Evolutionary conservation across 75 land plant species (phyloP).

Genomic region (Selaginella tamariscina): DNA sequence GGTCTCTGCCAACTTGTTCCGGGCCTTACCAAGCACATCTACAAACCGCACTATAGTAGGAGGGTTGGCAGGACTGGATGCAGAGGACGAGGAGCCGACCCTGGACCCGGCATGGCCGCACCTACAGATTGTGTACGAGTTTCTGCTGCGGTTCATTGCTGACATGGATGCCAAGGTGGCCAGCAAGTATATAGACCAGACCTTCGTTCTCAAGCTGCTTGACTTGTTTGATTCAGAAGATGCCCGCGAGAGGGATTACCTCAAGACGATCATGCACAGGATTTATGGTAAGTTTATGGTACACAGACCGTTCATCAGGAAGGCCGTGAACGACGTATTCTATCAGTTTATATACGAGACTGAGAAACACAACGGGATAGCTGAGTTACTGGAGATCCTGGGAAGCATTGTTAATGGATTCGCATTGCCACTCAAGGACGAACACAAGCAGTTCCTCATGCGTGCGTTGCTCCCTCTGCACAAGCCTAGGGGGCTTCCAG

Average conservation of each 20-base stretch:
- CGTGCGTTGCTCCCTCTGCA: constrained; percentile 50
- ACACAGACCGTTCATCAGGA: constrained; percentile 46
- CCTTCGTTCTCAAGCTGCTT: constrained; percentile 32
- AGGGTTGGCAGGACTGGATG: constrained; percentile 22
- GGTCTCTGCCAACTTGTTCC: constrained; percentile 26
- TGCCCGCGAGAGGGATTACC: constrained; percentile 36
- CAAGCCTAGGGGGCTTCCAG: constrained; percentile 33
- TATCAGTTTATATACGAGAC: constrained; percentile 28
- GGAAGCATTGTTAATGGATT: constrained; percentile 63
- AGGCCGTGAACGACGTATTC: constrained; percentile 39
- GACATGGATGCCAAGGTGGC: constrained; percentile 34
- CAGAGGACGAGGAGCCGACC: constrained; percentile 19
- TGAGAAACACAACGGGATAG: constrained; percentile 43
- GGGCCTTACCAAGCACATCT: constrained; percentile 26
- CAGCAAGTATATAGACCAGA: constrained; percentile 17
- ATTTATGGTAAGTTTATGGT: constrained; percentile 41
- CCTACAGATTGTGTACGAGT: constrained; percentile 43
- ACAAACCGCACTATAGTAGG: neutral
- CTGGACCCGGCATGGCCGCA: constrained; percentile 39
- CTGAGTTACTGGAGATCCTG: constrained; percentile 49
- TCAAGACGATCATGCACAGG: constrained; percentile 42
- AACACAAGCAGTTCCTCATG: constrained; percentile 38
- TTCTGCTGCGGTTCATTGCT: constrained; percentile 21
- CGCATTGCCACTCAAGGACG: constrained; percentile 46
- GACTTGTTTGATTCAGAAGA: constrained; percentile 46